Conservation (phyloP, 768 basidiomycete species). For the Naematelia encephala region DNA sequence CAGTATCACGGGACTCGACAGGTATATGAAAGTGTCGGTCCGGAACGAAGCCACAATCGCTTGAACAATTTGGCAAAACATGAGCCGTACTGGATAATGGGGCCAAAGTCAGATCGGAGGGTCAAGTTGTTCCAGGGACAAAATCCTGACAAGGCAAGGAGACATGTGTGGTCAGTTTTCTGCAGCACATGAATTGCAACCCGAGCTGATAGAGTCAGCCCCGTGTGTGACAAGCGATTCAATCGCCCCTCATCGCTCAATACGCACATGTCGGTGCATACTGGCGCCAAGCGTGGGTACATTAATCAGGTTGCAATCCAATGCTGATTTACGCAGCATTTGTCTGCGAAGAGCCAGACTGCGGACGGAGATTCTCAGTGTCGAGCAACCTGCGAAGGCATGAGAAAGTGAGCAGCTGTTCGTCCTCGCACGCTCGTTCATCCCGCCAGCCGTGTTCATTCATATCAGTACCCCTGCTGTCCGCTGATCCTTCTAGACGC, state of each 20-base stretch:
- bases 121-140: not conserved
- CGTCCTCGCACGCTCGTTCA: not conserved
- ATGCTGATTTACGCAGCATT: slow-evolving; percentile 24
- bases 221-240: slow-evolving; percentile 46
- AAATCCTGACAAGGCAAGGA: slow-evolving; percentile 1
- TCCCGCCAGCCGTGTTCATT: too few species aligned
- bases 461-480: too few species aligned
- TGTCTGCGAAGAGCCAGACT: slow-evolving; percentile 24
- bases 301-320: too few species aligned
- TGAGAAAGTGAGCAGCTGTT: slow-evolving; percentile 27
- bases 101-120: not conserved
- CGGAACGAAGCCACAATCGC: not conserved
- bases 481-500: not conserved
- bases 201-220: slow-evolving; percentile 12
- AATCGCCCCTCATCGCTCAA: slow-evolving; percentile 43
- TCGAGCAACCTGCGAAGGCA: slow-evolving; percentile 45
- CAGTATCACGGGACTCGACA: not conserved
- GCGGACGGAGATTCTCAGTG: slow-evolving; percentile 44
- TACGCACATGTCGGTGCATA: slow-evolving; percentile 49
- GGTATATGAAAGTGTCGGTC: not conserved
- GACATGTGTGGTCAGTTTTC: slow-evolving; percentile 5
- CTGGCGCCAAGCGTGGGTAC: slow-evolving; percentile 45
- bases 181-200: not conserved
- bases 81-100: not conserved
- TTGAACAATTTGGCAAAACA: not conserved